Conservation (phyloP, 352 stramenopile species). For the Bremia lactucae region DNA sequence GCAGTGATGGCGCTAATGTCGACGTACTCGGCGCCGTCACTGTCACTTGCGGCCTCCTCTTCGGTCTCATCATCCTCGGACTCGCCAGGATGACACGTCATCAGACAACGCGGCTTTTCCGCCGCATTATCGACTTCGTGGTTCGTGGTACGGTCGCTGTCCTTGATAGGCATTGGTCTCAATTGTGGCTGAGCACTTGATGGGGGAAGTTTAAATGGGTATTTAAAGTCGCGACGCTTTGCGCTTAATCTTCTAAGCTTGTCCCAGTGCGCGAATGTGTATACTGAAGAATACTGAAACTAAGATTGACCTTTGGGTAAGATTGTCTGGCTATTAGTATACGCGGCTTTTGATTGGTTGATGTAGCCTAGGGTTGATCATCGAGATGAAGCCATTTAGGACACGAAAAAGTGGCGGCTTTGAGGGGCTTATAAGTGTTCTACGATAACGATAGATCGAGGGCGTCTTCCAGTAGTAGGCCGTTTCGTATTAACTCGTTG, state of each 20-base stretch:
- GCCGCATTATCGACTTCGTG: constrained; percentile 6
- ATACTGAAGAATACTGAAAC: too few species aligned
- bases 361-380: too few species aligned
- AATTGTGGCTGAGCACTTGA: not conserved
- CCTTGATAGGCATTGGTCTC: constrained; percentile 19
- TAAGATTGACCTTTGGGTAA: too few species aligned
- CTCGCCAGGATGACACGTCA: constrained; percentile 4
- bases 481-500: too few species aligned
- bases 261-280: too few species aligned
- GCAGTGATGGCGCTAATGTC: constrained; percentile 33
- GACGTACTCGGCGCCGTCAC: constrained; percentile 23
- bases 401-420: too few species aligned
- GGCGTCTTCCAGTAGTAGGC: too few species aligned
- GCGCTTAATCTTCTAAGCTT: constrained; percentile 14
- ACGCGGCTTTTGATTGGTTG: too few species aligned
- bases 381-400: too few species aligned
- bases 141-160: constrained; percentile 26
- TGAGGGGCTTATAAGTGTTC: too few species aligned
- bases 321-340: too few species aligned
- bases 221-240: constrained; percentile 16
- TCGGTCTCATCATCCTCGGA: constrained; percentile 23
- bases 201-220: constrained; percentile 10
- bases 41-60: constrained; percentile 24
- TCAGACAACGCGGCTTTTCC: constrained; percentile 28
- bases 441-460: too few species aligned